A percentile compares a stretch with the other conserved stretches of the same genome.
These are phyloP conservation scores for Penicillium verhagenii DNA, from an alignment of 495 filamentous ascomycete species.

Conservation along the genomic window DNA sequence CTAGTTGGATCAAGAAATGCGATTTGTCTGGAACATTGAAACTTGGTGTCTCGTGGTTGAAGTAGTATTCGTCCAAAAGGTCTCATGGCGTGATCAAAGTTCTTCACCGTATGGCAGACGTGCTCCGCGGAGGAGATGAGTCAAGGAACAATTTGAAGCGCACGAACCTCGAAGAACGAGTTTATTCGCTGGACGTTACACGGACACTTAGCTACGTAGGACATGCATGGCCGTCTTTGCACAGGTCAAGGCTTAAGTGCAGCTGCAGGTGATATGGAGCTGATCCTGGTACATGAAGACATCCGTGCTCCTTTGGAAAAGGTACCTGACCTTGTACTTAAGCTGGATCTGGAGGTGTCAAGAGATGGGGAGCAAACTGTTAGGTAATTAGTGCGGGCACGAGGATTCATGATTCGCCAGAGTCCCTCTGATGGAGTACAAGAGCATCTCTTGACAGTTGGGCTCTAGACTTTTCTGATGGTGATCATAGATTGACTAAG, in stretches of 20 bases:
- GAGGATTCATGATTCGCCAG: constrained; percentile 29
- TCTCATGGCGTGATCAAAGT: constrained; percentile 3
- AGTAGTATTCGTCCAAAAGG: not conserved
- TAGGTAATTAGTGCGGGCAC: constrained; percentile 39
- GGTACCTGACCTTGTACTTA: not conserved
- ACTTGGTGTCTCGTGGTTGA: not conserved
- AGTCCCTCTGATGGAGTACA: constrained; percentile 13
- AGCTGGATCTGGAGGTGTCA: not conserved
- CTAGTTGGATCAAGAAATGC: not conserved
- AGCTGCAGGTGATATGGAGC: constrained; percentile 6
- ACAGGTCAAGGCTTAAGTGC: too few relatives aligned
- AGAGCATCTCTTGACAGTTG: constrained; percentile 32
- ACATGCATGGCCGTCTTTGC: not conserved
- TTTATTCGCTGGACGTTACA: constrained; percentile 2
- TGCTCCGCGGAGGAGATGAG: not conserved
- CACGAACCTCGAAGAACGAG: constrained; percentile 3
- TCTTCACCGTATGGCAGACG: not conserved
- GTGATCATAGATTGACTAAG: constrained; percentile 6
- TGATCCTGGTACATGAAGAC: too few relatives aligned
- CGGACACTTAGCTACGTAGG: not conserved
- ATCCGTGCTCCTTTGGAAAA: not conserved
- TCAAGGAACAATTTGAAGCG: constrained; percentile 1
- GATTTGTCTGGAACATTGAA: too few relatives aligned
- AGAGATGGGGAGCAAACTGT: constrained; percentile 17
- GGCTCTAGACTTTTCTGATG: constrained; percentile 2